Conservation (phyloP, 75 land plant genomes). For the Pinus albicaulis region DNA sequence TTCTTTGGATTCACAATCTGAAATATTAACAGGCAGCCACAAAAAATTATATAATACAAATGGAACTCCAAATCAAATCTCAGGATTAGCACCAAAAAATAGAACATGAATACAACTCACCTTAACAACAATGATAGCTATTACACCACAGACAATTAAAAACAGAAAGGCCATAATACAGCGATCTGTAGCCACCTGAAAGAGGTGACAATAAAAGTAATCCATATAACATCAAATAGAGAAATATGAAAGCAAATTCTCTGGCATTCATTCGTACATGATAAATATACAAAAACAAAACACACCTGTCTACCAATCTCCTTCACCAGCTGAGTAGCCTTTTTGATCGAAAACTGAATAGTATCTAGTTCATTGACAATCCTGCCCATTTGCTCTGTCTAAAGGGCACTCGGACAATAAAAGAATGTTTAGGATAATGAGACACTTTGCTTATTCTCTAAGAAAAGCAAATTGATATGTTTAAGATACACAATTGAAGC, state of each 20-base stretch:
- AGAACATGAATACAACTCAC: slow-evolving; percentile 18
- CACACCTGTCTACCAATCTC: slow-evolving; percentile 93
- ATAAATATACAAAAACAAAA: slow-evolving; percentile 7
- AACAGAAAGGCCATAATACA: slow-evolving; percentile 89
- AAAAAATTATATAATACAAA: not conserved
- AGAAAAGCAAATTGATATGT: too few relatives aligned
- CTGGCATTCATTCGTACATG: not conserved
- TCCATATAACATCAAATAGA: not conserved
- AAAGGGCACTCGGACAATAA: slow-evolving; percentile 4
- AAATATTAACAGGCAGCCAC: not conserved
- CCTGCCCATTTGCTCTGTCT: slow-evolving; percentile 98
- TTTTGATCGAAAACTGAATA: slow-evolving; percentile 91
- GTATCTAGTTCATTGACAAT: slow-evolving; percentile 94
- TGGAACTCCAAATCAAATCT: not conserved
- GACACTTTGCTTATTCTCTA: too few relatives aligned
- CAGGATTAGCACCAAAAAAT: too few relatives aligned
- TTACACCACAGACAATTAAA: slow-evolving; percentile 82
- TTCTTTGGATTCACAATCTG: slow-evolving; percentile 79
- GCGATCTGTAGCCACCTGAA: slow-evolving; percentile 90
- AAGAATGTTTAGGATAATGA: too few relatives aligned
- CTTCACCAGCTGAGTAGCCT: slow-evolving; percentile 89
- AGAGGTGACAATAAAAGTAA: not conserved
- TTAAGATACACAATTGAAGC: too few relatives aligned
- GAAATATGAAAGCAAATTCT: not conserved
- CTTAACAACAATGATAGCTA: slow-evolving; percentile 94